Base-by-base conservation (phyloP, 2,329 filamentous ascomycete species). In the Chrysosphaeria jannelii region DNA sequence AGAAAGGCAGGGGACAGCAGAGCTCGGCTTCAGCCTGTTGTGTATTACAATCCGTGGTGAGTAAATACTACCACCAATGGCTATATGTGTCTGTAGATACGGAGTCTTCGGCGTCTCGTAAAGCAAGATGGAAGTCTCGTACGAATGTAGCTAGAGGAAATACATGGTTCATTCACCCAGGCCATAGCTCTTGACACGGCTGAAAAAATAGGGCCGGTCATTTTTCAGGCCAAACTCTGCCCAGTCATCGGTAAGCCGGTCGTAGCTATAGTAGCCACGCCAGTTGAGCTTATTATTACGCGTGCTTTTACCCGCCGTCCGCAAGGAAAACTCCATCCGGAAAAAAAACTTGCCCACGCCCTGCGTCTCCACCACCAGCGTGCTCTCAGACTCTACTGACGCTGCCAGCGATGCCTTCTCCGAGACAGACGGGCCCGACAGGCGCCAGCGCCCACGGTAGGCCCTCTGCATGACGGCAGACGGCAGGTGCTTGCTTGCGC, bases 201-300 rank as follows among this genome's bases (percentile, higher is more conserved):
- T 69, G 33, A 67, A 71, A 36, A 65, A 60, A 36, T 59, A 70
- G 0, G 63, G 51, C 40, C 63, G 66, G 27, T 64, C 51, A 32
- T 68, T 58, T 39, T 53, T 57, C 19, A 64, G 41, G 9, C 45
- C 42, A 43, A 93, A 93, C 44, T 74, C 69, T 4, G 55, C 74
- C 71, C 74, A 85, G 43, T 91, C 79, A 39, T 89, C 78, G 6
- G 76, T 89, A 36, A 89, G 43, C 33, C 60, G 58, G 39, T 93
- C 89, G 39, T 88, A 81, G 46, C 68, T 81, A 61, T 75, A 89
- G 39, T 79, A 91, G 1, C 71, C 69, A 35, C 70, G 69, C 81
- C 85, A 97, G 1, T 51, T 47, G 23, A 97, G 45, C 44, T 88
- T 90, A 30, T 81, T 91, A 36, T 88, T 90, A 38, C 64, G 62